These are phyloP conservation scores for Metarhizium guizhouense DNA, from an alignment of 2,329 filamentous ascomycete genomes.

Conservation along the genomic window DNA sequence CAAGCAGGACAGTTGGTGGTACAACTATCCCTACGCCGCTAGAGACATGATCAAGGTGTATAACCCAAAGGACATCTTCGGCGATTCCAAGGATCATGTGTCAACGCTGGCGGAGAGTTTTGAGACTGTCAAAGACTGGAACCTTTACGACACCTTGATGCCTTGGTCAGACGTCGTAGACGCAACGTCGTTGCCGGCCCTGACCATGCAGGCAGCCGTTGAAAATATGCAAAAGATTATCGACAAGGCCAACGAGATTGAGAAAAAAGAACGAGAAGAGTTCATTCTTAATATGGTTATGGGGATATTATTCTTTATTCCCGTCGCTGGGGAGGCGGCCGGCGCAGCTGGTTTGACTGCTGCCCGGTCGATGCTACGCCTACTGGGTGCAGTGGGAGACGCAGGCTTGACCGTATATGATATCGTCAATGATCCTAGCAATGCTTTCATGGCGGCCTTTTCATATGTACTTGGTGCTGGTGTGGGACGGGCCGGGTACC, in stretches of 20 bases:
- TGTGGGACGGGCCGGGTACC: too few relatives aligned
- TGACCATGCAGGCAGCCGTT: conserved; percentile 14
- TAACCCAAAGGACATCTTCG: conserved; percentile 14
- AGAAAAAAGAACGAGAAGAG: conserved; percentile 10
- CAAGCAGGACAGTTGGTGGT: conserved; percentile 6
- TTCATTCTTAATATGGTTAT: conserved; percentile 27
- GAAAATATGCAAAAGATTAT: conserved; percentile 17
- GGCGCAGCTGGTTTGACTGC: conserved; percentile 8
- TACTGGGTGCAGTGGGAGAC: conserved; percentile 14
- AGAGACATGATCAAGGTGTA: conserved; percentile 8
- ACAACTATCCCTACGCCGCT: conserved; percentile 8
- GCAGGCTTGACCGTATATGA: conserved; percentile 13
- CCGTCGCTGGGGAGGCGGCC: conserved; percentile 38
- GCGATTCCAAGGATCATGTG: conserved; percentile 8
- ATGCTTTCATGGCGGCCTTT: conserved; percentile 18
- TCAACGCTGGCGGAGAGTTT: conserved; percentile 3
- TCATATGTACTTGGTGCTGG: too few relatives aligned
- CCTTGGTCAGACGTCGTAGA: conserved; percentile 7
- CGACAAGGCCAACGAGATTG: conserved; percentile 14
- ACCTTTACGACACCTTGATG: neutral
- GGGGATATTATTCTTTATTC: conserved; percentile 38
- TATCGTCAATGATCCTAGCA: conserved; percentile 16
- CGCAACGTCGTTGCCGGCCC: conserved; percentile 11
- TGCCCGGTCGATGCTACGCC: conserved; percentile 8
- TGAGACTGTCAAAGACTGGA: conserved; percentile 1